Evolutionary conservation across 495 filamentous ascomycete species (phyloP).

Genomic region (Coniosporium apollinis): DNA sequence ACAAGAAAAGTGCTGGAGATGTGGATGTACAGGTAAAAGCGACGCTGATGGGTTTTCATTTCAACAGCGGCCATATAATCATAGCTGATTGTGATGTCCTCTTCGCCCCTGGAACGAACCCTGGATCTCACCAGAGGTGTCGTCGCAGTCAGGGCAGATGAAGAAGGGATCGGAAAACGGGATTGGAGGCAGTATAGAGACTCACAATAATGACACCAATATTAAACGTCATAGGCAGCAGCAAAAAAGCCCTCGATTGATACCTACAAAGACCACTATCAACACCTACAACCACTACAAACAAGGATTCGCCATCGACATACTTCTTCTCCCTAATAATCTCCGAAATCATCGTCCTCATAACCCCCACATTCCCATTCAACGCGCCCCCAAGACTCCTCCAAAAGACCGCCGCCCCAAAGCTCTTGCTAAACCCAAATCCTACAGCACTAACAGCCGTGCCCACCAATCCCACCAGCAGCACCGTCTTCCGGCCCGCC

Average conservation of each 20-base stretch:
- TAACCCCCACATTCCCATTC: conserved; percentile 67
- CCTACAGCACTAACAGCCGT: conserved; percentile 54
- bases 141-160: not conserved
- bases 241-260: conserved; percentile 58
- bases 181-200: not conserved
- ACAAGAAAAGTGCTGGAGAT: too few relatives aligned
- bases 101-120: too few relatives aligned
- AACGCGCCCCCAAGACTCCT: conserved; percentile 52
- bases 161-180: not conserved
- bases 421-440: conserved; percentile 63
- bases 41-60: too few relatives aligned
- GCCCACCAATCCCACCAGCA: conserved; percentile 58
- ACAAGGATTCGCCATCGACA: not conserved
- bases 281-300: not conserved
- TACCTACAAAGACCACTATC: conserved; percentile 25
- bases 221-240: conserved; percentile 73
- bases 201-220: conserved; percentile 57
- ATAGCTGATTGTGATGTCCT: too few relatives aligned
- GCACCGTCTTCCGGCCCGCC: conserved; percentile 58
- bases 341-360: conserved; percentile 69
- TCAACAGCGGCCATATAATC: too few relatives aligned
- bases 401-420: conserved; percentile 57
- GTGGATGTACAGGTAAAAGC: too few relatives aligned
- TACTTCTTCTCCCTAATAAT: conserved; percentile 51
- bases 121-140: too few relatives aligned